Evolutionary conservation across 371 early-diverging fungal genomes (phyloP).

Genomic region (Mortierella polycephala): DNA sequence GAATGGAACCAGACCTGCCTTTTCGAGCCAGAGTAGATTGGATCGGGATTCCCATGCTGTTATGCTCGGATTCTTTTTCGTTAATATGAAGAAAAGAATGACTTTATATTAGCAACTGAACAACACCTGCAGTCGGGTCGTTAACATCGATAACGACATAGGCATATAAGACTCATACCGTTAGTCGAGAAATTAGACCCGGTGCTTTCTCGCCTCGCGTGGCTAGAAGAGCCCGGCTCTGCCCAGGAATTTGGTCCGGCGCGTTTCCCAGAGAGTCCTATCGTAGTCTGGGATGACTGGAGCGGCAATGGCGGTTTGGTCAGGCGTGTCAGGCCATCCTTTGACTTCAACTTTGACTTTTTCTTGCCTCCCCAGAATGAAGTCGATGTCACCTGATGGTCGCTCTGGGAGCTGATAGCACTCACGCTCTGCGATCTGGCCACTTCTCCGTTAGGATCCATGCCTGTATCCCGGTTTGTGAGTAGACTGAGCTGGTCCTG

Average conservation of each 20-base stretch:
- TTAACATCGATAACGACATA: neutral
- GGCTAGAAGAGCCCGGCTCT: conserved; percentile 20
- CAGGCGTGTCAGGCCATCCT: conserved; percentile 17
- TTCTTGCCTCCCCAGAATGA: conserved; percentile 49
- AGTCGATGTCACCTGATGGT: conserved; percentile 21
- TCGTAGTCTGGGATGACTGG: conserved; percentile 42
- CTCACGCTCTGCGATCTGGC: conserved; percentile 42
- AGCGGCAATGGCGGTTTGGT: conserved; percentile 47
- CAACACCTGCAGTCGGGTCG: no score
- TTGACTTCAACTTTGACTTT: conserved; percentile 31
- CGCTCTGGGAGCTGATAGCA: conserved; percentile 47
- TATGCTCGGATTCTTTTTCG: neutral
- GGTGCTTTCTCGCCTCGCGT: conserved; percentile 38
- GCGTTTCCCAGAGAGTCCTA: conserved; percentile 21
- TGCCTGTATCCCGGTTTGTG: conserved; percentile 17
- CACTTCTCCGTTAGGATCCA: conserved; percentile 17
- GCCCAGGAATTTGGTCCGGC: conserved; percentile 9
- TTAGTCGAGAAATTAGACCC: conserved; percentile 37
- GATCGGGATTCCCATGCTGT: conserved; percentile 12
- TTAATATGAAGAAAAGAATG: neutral
- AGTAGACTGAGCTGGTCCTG: conserved; percentile 36
- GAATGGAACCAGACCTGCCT: conserved; percentile 16
- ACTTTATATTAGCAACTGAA: neutral
- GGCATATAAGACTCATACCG: conserved; percentile 17
- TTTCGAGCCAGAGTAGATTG: conserved; percentile 15